These are phyloP conservation scores for Mycena kentingensis DNA, from an alignment of 768 basidiomycete species.

Conservation along the genomic window DNA sequence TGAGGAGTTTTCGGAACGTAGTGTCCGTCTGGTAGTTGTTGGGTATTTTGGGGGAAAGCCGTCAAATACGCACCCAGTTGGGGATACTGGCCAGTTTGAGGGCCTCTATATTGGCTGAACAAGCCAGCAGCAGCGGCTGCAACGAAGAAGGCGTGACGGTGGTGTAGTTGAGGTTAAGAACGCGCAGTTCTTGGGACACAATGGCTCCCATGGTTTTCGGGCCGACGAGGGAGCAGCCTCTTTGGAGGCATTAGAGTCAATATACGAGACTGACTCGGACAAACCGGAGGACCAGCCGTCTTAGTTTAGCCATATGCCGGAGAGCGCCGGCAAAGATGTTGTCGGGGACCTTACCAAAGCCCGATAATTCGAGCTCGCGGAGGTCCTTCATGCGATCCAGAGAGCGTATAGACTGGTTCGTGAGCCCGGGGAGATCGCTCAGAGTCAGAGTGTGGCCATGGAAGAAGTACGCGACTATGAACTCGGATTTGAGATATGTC, in stretches of 20 bases:
- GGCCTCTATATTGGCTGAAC: conserved; percentile 47
- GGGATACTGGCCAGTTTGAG: conserved; percentile 64
- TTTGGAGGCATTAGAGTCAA: conserved; percentile 29
- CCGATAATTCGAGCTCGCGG: conserved; percentile 51
- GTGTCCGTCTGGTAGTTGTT: conserved; percentile 52
- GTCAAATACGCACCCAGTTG: conserved; percentile 57
- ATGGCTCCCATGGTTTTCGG: conserved; percentile 47
- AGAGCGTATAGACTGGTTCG: conserved; percentile 48
- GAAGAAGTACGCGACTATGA: conserved; percentile 64
- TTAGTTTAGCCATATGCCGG: conserved; percentile 44
- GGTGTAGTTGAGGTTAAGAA: conserved; percentile 65
- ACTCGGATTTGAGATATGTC: conserved; percentile 50
- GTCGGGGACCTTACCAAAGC: conserved; percentile 57
- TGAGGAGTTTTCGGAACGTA: conserved; percentile 50
- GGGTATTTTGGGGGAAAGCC: background rate
- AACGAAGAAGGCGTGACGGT: conserved; percentile 52
- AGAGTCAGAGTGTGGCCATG: conserved; percentile 54
- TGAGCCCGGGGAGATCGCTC: conserved; percentile 55
- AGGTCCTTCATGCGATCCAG: conserved; percentile 43
- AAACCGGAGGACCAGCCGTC: conserved; percentile 57
- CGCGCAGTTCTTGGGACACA: conserved; percentile 44
- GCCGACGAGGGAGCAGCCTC: conserved; percentile 63
- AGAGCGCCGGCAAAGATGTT: conserved; percentile 52
- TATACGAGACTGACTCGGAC: background rate
- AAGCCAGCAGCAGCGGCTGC: conserved; percentile 41